Evolutionary conservation across 1,139 yeast genomes (phyloP).

Genomic region (Blastobotrys illinoisensis): DNA sequence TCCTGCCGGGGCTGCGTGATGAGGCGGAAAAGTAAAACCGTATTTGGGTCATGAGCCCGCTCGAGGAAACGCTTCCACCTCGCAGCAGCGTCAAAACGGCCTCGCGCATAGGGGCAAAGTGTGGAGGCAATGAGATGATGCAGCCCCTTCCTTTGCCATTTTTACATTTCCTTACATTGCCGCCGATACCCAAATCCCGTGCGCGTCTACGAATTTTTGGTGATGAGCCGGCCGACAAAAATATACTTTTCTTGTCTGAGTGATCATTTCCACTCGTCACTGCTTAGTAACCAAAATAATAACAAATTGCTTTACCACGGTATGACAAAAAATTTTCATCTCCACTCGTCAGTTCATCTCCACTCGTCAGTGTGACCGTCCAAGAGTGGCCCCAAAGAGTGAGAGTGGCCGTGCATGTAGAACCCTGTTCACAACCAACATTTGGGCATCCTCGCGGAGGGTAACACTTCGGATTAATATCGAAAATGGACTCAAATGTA

Average conservation of each 20-base stretch:
- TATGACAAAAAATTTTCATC: too few relatives aligned
- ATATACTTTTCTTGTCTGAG: neutral
- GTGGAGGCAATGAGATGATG: neutral
- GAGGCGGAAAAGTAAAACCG: neutral
- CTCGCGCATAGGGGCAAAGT: neutral
- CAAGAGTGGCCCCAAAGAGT: too few relatives aligned
- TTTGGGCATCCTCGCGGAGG: too few relatives aligned
- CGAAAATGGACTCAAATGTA: neutral
- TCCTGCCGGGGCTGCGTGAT: neutral
- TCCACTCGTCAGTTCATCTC: neutral
- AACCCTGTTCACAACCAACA: neutral
- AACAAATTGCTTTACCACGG: too few relatives aligned
- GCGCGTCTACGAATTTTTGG: too few relatives aligned
- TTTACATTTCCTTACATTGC: neutral
- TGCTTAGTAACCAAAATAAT: neutral
- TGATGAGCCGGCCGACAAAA: neutral
- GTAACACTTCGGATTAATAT: neutral
- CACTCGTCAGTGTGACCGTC: neutral
- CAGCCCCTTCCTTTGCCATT: neutral
- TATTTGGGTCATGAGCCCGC: neutral
- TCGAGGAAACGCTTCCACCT: neutral
- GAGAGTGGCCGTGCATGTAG: neutral
- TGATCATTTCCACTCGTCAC: neutral
- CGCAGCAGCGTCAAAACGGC: neutral
- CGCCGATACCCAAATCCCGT: neutral